Evolutionary conservation across 1,139 yeast genomes (phyloP), one percentile per base, ranked within the genome.

Genomic region (Sugiyamaella paludigena): DNA sequence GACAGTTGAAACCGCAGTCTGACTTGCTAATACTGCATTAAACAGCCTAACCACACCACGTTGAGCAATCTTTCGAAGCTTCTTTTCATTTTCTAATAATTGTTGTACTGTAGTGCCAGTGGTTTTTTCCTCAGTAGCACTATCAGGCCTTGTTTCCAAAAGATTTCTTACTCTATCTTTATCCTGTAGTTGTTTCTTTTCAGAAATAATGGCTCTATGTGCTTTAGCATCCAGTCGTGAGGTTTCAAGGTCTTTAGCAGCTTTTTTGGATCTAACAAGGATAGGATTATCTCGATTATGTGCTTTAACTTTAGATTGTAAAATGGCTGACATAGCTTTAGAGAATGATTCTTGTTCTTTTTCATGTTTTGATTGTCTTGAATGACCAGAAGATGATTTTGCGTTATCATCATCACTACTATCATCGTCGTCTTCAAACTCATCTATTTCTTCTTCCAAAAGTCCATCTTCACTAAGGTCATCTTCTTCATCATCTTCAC

Each of bases 21-120:
- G 98, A 0, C 96, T 85, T 36, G 87, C 78, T 61, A 89, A 76
- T 30, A 92, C 84, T 1, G 97, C 98, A 66, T 92, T 92, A 69
- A 92, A 89, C 53, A 92, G 75, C 61, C 85, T 81, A 15, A 92
- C 95, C 13, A 89, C 98, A 72, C 98, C 99, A 61, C 84, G 78
- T 69, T 92, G 97, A 0, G 98, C 98, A 31, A 83, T 77, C 64
- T 89, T 91, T 66, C 86, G 84, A 61, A 88, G 71, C 57, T 72
- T 74, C 56, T 80, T 79, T 64, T 92, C 99, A 47, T 77, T 77
- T 50, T 84, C 92, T 35, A 91, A 65, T 3, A 78, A 67, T 39
- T 73, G 74, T 19, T 39, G 48, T 5, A 35, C 48, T 3, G 45
- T 42, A n/a, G 24, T 27, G 7, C 19, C 42, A 4, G 38, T 12